phyloP scores from a whole-genome alignment of 2,329 filamentous ascomycete genomes.

The Colletotrichum camelliae region DNA sequence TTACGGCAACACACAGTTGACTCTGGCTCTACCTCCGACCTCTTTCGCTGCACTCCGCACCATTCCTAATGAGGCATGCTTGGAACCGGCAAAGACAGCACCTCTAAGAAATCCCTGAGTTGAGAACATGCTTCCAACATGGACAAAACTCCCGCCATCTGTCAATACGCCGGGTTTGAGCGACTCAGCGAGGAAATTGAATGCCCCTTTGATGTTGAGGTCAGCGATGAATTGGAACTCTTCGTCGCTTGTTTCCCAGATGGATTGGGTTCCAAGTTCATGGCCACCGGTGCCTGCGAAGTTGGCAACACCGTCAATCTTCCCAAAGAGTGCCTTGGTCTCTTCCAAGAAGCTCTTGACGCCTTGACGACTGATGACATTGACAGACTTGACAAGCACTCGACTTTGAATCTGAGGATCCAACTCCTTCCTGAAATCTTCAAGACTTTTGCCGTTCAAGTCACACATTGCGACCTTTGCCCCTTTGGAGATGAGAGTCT shows the following conservation, averaged over 20 bases:
- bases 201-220: constrained; percentile 7
- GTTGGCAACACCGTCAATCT: constrained; percentile 1
- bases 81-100: constrained; percentile 5
- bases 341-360: neutral
- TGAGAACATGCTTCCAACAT: constrained; percentile 13
- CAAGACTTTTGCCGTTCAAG: neutral
- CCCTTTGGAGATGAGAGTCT: neutral
- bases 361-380: neutral
- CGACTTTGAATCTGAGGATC: neutral
- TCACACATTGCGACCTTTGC: constrained; percentile 1
- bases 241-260: constrained; percentile 3
- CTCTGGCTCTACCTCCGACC: constrained; percentile 4
- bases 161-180: neutral
- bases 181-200: constrained; percentile 2
- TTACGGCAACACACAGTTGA: constrained; percentile 13
- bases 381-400: neutral
- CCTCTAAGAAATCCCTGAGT: constrained; percentile 6
- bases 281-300: constrained; percentile 15
- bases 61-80: constrained; percentile 8
- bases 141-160: constrained; percentile 6
- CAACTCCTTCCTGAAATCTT: neutral
- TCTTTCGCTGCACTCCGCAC: constrained; percentile 8
- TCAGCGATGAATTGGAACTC: constrained; percentile 7
- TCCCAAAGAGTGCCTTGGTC: neutral
- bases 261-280: neutral